These are phyloP conservation scores for Purpureocillium takamizusanense DNA, from an alignment of 2,329 filamentous ascomycete species.

Conservation along the genomic window DNA sequence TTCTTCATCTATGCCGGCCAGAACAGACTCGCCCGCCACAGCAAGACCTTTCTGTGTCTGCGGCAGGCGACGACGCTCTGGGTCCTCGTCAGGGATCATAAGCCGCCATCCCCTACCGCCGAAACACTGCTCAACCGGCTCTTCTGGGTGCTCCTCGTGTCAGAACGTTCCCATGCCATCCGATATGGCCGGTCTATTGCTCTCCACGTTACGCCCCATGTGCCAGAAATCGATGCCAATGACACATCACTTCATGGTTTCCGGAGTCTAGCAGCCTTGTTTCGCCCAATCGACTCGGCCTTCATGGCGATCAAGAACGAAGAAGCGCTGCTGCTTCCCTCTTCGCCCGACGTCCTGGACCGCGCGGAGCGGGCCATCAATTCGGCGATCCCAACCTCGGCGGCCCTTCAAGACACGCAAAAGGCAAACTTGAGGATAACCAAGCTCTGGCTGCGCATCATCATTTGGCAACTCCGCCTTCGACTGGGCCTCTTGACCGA, in stretches of 20 bases:
- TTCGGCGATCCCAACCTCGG: conserved; percentile 21
- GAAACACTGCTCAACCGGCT: conserved; percentile 22
- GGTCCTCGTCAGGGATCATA: conserved; percentile 21
- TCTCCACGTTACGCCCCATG: conserved; percentile 28
- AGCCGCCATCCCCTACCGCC: conserved; percentile 12
- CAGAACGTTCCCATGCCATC: conserved; percentile 34
- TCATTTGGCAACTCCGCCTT: conserved; percentile 35
- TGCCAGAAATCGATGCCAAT: conserved; percentile 19
- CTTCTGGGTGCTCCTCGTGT: conserved; percentile 35
- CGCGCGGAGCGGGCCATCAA: conserved; percentile 26
- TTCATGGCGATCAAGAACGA: conserved; percentile 32
- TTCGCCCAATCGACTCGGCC: conserved; percentile 30
- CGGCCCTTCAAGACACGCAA: conserved; percentile 30
- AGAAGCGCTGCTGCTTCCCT: conserved; percentile 19
- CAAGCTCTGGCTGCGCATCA: conserved; percentile 34
- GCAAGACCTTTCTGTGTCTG: conserved; percentile 31
- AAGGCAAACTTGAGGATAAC: conserved; percentile 34
- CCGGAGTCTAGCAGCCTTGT: conserved; percentile 29
- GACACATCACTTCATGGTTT: conserved; percentile 26
- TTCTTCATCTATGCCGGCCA: conserved; percentile 38
- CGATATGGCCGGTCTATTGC: conserved; percentile 34
- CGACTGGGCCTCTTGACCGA: conserved; percentile 31
- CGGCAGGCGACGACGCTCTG: conserved; percentile 33
- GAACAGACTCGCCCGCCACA: conserved; percentile 30
- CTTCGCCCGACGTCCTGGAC: conserved; percentile 22